Evolutionary conservation across 805 yeast species (phyloP).

Genomic region (Saccharomycodes ludwigii): DNA sequence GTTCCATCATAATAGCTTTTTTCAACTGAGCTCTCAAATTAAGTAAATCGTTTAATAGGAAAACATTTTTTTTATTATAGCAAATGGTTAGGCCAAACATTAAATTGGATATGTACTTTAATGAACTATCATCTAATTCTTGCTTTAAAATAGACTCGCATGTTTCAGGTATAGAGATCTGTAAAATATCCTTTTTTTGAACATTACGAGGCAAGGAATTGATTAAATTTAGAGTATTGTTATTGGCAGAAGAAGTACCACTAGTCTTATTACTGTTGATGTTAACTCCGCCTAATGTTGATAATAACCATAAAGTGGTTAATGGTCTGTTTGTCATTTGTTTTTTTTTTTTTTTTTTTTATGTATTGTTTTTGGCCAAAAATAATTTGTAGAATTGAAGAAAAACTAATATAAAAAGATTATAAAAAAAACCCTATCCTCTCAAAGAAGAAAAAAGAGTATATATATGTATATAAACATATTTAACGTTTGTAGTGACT

Average conservation of each 20-base stretch:
- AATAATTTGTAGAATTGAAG: no score
- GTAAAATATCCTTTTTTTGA: slow-evolving; percentile 20
- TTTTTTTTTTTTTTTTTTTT: no score
- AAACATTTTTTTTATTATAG: slow-evolving; percentile 20
- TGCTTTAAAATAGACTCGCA: slow-evolving; percentile 12
- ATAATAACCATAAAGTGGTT: slow-evolving; percentile 22
- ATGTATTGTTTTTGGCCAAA: no score
- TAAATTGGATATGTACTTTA: slow-evolving; percentile 19
- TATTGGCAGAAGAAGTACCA: neutral
- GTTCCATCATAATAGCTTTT: slow-evolving; percentile 3
- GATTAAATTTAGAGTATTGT: neutral
- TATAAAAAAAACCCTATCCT: no score
- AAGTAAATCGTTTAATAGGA: slow-evolving; percentile 18
- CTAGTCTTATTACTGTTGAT: neutral
- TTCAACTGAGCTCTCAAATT: slow-evolving; percentile 14
- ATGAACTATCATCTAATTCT: slow-evolving; percentile 12
- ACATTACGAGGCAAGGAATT: slow-evolving; percentile 6
- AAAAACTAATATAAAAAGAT: no score
- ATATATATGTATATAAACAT: no score
- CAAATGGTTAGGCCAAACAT: slow-evolving; percentile 23
- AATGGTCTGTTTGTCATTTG: neutral
- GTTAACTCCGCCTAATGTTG: slow-evolving; percentile 13
- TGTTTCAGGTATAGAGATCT: slow-evolving; percentile 22
- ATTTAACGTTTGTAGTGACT: no score
- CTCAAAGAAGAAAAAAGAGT: no score